These are phyloP conservation scores for Plasmodium reichenowi DNA, from an alignment of 169 alveolate genomes.

Conservation along the genomic window DNA sequence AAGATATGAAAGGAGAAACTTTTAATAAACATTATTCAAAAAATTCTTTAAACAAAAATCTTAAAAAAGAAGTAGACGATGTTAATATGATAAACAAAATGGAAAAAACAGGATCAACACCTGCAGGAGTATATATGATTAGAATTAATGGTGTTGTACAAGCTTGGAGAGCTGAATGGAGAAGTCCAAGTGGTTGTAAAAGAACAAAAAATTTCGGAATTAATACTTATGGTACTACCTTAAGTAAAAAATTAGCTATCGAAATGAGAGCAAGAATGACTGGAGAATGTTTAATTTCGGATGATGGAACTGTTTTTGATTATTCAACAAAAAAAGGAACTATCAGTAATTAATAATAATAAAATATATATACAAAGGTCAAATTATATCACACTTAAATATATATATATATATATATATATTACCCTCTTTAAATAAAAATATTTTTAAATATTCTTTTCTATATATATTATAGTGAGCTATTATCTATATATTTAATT, in stretches of 20 bases:
- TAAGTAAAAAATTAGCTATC: conserved; percentile 72
- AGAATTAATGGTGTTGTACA: conserved; percentile 66
- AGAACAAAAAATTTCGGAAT: conserved; percentile 69
- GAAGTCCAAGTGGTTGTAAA: conserved; percentile 67
- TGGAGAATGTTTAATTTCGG: conserved; percentile 62
- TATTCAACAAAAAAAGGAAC: conserved; percentile 22
- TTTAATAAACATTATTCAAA: conserved; percentile 17
- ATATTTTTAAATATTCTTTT: too few relatives aligned
- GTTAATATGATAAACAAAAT: conserved; percentile 16
- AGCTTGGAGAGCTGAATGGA: conserved; percentile 79
- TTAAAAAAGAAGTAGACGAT: conserved; percentile 53
- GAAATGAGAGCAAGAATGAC: conserved; percentile 76
- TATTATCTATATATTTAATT: too few relatives aligned
- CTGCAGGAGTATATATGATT: conserved; percentile 73
- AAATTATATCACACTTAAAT: background rate
- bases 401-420: background rate
- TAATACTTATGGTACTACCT: conserved; percentile 56
- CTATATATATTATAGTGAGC: too few relatives aligned
- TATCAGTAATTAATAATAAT: background rate
- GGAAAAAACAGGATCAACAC: conserved; percentile 35
- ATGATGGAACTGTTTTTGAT: conserved; percentile 75
- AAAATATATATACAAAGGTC: background rate
- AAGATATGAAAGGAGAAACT: conserved; percentile 9
- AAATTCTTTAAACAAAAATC: background rate
- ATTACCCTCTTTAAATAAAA: too few relatives aligned